Base-by-base conservation (phyloP, 2,329 filamentous ascomycete species). In the Microdochium nivale region DNA sequence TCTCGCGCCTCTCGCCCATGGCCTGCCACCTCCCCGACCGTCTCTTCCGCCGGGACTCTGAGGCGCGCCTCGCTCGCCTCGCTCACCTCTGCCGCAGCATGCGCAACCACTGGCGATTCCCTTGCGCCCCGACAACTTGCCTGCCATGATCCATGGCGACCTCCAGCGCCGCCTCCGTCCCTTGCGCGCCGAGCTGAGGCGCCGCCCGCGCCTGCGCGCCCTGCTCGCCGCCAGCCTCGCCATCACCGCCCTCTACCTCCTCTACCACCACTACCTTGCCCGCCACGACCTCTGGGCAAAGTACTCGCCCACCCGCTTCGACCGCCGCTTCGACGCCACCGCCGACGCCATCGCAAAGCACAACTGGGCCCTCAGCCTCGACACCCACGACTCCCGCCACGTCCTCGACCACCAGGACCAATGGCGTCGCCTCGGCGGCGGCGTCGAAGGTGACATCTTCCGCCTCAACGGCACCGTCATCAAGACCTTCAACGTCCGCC, bases 401-500 rank as follows among this genome's bases (percentile, higher is more conserved):
- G 40, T 44, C 40, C 40, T 25, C 33, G 35, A 52, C 7, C 35
- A 60, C 47, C 55, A 57, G 7, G 27, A 49, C 5, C 54, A 61
- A 24, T 68, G 65, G 66, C 57, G 57, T 51, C 54, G 40, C 1
- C 51, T 68, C 10, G 64, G 62, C 2, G 54, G 54, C 2, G 65
- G 65, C 2, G 63, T 56, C 14, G 65, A 67, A 19, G 66, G 65
- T 13, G 64, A 66, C 14, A 55, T 58, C 0, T 67, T 63, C 51
- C 54, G 53, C 5, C 63, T 62, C 52, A 58, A 60, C 33, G 49
- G 54, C 47, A 57, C 59, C 2, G 63, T 66, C 43, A 60, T 67
- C 48, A 68, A 67, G 50, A 56, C 61, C 19, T 68, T 62, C 53
- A 56, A 59, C 25, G 51, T 58, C 21, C 33, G 35, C 1, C 56